Conservation (phyloP, 768 basidiomycete genomes). For the Agrocybe praecox region DNA sequence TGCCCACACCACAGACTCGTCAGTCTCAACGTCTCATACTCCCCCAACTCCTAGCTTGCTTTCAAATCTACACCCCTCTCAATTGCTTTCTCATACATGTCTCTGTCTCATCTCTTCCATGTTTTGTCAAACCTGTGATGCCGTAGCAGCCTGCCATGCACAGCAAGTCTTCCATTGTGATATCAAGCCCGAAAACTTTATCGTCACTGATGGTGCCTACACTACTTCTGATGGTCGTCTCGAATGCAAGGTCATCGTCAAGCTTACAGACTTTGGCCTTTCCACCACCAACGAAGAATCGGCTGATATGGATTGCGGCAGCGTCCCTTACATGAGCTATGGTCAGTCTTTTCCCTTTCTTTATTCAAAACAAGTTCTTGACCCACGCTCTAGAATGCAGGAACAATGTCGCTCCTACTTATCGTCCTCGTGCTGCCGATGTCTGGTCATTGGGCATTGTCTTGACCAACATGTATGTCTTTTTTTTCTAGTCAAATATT, state of each 20-base stretch:
- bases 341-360: slow-evolving; percentile 50
- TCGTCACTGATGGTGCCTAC: slow-evolving; percentile 82
- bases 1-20: slow-evolving; percentile 38
- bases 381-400: slow-evolving; percentile 74
- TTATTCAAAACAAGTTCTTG: neutral
- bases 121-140: slow-evolving; percentile 99
- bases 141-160: slow-evolving; percentile 92
- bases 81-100: slow-evolving; percentile 84
- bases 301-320: slow-evolving; percentile 97
- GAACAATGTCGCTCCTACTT: slow-evolving; percentile 94
- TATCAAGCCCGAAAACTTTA: slow-evolving; percentile 99
- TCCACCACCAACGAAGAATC: slow-evolving; percentile 88
- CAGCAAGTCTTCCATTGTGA: slow-evolving; percentile 93
- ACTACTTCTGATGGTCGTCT: slow-evolving; percentile 54
- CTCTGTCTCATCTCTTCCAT: slow-evolving; percentile 94
- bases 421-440: slow-evolving; percentile 93
- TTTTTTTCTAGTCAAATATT: neutral
- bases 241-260: slow-evolving; percentile 92
- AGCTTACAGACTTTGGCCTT: slow-evolving; percentile 95
- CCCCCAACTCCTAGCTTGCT: slow-evolving; percentile 95
- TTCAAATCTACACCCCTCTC: slow-evolving; percentile 75
- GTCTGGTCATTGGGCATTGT: slow-evolving; percentile 99
- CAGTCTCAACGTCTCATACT: slow-evolving; percentile 58
- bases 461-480: slow-evolving; percentile 90
- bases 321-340: slow-evolving; percentile 98